Base-by-base conservation (phyloP, 2,329 filamentous ascomycete genomes). In the Atkinsonella texensis region DNA sequence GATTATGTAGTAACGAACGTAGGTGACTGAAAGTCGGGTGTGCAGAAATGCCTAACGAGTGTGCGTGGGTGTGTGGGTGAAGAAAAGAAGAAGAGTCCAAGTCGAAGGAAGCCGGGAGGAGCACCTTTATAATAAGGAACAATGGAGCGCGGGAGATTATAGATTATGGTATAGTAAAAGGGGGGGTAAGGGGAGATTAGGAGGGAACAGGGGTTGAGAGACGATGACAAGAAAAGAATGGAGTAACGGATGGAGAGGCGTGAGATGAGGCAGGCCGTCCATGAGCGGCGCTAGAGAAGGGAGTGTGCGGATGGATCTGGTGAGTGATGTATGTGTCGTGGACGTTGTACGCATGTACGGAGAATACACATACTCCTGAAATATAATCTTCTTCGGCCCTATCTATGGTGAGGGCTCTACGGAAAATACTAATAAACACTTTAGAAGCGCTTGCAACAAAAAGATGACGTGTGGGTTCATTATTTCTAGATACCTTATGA, bases 21-120 rank as follows among this genome's bases (percentile, higher is more conserved):
- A 78, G 72, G 72, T 77, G 76, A 79, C 76, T 75, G 62, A 70
- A 73, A 75, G 74, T 75, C 74, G 73, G 70, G 56, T 54, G 38
- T 53, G 71, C 67, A 70, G 63, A 62, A 57, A 62, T 65, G 65
- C 58, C 56, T 60, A 72, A 66, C 61, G 71, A 64, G 57, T 58
- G 73, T 65, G 57, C 57, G 73, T 65, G 61, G 59, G 73, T 71
- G 71, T 70, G 73, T 73, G 74, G 69, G 74, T 74, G 70, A 57
- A 73, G 62, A 70, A 70, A 63, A 61, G 62, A 66, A 54, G 63
- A 64, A 56, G 33, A 49, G 20, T 50, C 10, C 54, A 51, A 55
- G 62, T 57, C 57, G 62, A 53, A 51, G 56, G 65, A 63, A 64
- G 58, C 55, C 61, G 63, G 67, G 66, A 68, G 63, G 65, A 66